Evolutionary conservation across 176 grass and related monocot species (phyloP).

Genomic region (Ampelocalamus luodianensis): DNA sequence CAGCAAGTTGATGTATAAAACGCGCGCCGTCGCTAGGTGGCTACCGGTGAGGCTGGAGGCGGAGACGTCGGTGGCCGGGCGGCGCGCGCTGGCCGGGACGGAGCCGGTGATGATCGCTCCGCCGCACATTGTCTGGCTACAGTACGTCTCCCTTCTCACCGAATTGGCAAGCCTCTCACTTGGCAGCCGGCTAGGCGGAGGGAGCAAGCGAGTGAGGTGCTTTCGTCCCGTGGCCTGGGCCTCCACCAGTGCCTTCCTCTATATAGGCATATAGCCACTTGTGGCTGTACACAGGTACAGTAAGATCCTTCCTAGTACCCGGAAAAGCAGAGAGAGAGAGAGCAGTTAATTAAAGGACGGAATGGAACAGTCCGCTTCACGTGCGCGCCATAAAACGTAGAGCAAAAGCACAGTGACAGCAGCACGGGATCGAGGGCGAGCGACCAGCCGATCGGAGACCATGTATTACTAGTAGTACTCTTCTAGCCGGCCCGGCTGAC

Average conservation of each 20-base stretch:
- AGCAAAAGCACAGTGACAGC: background rate
- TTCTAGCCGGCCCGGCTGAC: too few relatives aligned
- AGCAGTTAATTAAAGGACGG: background rate
- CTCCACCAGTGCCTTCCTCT: background rate
- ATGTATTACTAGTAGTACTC: too few relatives aligned
- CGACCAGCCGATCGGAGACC: too few relatives aligned
- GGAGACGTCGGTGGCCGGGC: background rate
- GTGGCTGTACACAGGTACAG: too few relatives aligned
- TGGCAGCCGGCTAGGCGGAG: background rate
- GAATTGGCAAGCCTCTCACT: background rate
- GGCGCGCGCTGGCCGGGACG: slow-evolving; percentile 8
- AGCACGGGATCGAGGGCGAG: too few relatives aligned
- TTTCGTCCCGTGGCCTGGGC: background rate
- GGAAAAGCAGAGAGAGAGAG: too few relatives aligned
- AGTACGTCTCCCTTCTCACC: too few relatives aligned
- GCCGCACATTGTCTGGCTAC: slow-evolving; percentile 47
- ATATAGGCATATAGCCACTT: background rate
- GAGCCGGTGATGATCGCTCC: slow-evolving; percentile 54
- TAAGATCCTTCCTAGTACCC: background rate
- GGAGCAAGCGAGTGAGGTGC: background rate
- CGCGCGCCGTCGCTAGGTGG: too few relatives aligned
- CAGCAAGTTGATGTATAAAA: background rate
- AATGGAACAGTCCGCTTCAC: background rate
- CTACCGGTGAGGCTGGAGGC: slow-evolving; percentile 27
- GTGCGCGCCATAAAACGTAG: background rate